Evolutionary conservation across 192 early-diverging fungal genomes (phyloP).

Genomic region (Dimargaris cristalligena): DNA sequence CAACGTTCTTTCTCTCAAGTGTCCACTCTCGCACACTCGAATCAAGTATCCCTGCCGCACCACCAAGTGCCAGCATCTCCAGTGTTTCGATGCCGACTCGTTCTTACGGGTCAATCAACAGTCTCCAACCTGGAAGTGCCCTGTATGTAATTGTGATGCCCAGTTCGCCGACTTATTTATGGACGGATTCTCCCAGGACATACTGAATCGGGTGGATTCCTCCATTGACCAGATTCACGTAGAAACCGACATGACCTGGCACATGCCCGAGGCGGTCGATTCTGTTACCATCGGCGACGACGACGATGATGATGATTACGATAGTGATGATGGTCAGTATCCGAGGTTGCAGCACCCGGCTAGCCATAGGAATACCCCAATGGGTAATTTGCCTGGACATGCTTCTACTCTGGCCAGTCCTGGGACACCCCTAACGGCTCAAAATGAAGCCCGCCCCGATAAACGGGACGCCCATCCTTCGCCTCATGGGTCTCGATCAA

Average conservation of each 20-base stretch:
- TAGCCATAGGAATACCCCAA: no score
- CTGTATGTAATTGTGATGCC: conserved; percentile 37
- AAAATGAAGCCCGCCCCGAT: neutral
- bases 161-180: conserved; percentile 44
- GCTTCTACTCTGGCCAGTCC: no score
- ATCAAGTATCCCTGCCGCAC: conserved; percentile 46
- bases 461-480: neutral
- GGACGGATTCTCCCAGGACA: conserved; percentile 42
- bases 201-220: conserved; percentile 16
- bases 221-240: conserved; percentile 24
- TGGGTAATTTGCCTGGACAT: no score
- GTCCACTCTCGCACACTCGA: conserved; percentile 47
- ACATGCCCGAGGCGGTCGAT: conserved; percentile 16
- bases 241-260: conserved; percentile 21
- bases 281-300: conserved; percentile 22
- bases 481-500: neutral
- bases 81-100: conserved; percentile 65
- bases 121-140: conserved; percentile 51
- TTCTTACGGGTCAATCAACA: conserved; percentile 57
- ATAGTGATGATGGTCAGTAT: neutral
- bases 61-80: conserved; percentile 48
- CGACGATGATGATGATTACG: conserved; percentile 14
- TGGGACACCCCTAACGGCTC: neutral
- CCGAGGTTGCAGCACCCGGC: no score
- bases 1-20: conserved; percentile 50